These are phyloP conservation scores for Davidsoniella neocaledoniae DNA, from an alignment of 2,329 filamentous ascomycete genomes.

Conservation along the genomic window DNA sequence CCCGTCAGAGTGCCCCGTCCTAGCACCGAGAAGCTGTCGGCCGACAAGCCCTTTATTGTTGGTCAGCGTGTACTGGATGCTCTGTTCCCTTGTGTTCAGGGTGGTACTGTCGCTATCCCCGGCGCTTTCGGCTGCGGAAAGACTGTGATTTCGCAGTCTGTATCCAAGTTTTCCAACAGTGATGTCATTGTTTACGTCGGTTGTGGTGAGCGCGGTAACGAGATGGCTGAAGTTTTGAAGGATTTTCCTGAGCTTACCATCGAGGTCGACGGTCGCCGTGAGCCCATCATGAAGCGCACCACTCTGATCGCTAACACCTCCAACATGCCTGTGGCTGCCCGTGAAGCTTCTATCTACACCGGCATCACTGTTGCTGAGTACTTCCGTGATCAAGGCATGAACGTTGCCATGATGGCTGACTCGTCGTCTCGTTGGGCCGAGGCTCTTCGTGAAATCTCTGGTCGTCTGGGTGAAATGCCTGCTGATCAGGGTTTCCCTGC, in stretches of 20 bases:
- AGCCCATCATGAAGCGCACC: conserved; percentile 99
- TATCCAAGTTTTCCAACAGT: conserved; percentile 99
- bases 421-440: conserved; percentile 97
- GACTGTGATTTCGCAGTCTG: conserved; percentile 95
- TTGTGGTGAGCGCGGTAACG: conserved; percentile 81
- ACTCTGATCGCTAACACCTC: conserved; percentile 97
- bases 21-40: conserved; percentile 77
- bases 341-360: conserved; percentile 97
- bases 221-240: conserved; percentile 99
- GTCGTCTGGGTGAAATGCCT: conserved; percentile 98
- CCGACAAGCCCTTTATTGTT: conserved; percentile 83
- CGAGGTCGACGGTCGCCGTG: conserved; percentile 80
- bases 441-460: conserved; percentile 94
- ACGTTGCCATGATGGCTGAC: conserved; percentile 99
- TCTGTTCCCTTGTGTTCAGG: conserved; percentile 89
- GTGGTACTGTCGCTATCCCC: conserved; percentile 93
- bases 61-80: conserved; percentile 93
- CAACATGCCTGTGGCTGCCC: conserved; percentile 97
- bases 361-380: conserved; percentile 91
- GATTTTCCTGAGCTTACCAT: conserved; percentile 98
- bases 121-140: conserved; percentile 98
- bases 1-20: conserved; percentile 92
- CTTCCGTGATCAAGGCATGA: conserved; percentile 90
- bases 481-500: conserved; percentile 99
- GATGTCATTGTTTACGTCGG: conserved; percentile 98